These are phyloP conservation scores for Anthracocystis panici-leucophaei DNA, from an alignment of 1,284 basidiomycete genomes.

Conservation along the genomic window DNA sequence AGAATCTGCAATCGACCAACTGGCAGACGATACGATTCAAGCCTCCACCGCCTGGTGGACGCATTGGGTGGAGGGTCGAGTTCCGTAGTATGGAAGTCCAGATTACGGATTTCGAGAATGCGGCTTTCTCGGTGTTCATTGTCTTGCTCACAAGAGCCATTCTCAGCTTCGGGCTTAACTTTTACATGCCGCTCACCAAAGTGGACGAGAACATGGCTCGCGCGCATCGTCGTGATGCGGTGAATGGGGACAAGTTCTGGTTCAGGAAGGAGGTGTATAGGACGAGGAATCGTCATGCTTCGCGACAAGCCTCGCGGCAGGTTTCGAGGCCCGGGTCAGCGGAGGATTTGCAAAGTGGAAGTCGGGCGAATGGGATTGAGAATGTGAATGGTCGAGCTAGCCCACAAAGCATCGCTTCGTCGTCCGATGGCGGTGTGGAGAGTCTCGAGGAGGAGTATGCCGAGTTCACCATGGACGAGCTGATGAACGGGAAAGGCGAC, in stretches of 20 bases:
- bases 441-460: conserved; percentile 81
- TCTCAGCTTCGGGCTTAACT: conserved; percentile 88
- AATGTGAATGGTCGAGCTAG: conserved; percentile 24
- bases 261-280: conserved; percentile 87
- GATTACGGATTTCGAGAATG: conserved; percentile 98
- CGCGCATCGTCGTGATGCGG: conserved; percentile 87
- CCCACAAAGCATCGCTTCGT: conserved; percentile 33
- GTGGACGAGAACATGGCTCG: conserved; percentile 96
- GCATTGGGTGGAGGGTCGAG: conserved; percentile 98
- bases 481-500: conserved; percentile 87
- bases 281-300: conserved; percentile 71
- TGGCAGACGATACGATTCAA: conserved; percentile 99
- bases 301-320: conserved; percentile 49
- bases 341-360: conserved; percentile 20
- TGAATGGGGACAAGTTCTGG: conserved; percentile 80
- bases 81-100: conserved; percentile 99
- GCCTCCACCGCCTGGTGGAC: conserved; percentile 84
- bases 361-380: conserved; percentile 5
- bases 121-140: conserved; percentile 93
- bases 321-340: conserved; percentile 23
- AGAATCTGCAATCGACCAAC: conserved; percentile 99
- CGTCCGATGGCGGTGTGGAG: conserved; percentile 9
- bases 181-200: conserved; percentile 97
- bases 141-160: conserved; percentile 94
- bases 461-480: conserved; percentile 91